phyloP scores from a whole-genome alignment of 768 basidiomycete genomes.

The Pisolithus microcarpus region DNA sequence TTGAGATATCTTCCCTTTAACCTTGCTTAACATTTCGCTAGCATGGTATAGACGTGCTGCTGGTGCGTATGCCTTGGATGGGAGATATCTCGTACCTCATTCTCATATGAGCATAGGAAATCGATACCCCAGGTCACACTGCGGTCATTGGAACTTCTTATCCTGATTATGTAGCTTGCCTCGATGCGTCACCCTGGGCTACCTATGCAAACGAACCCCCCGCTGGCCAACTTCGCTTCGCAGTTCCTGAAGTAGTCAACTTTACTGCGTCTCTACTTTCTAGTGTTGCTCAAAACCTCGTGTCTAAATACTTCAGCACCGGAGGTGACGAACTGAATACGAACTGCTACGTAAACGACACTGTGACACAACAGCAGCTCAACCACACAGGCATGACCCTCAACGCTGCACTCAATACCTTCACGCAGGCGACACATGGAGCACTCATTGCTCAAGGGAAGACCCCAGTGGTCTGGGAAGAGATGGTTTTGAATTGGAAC shows the following conservation, averaged over 20 bases:
- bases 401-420: slow-evolving; percentile 55
- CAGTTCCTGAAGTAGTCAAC: slow-evolving; percentile 48
- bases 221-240: slow-evolving; percentile 74
- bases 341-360: slow-evolving; percentile 59
- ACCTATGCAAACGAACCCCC: slow-evolving; percentile 70
- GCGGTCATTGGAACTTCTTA: slow-evolving; percentile 53
- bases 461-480: slow-evolving; percentile 80
- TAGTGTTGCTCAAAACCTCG: slow-evolving; percentile 44
- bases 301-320: slow-evolving; percentile 61
- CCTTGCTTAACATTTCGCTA: slow-evolving; percentile 17
- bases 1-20: background rate
- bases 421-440: slow-evolving; percentile 53
- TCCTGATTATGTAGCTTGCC: slow-evolving; percentile 72
- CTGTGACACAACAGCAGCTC: slow-evolving; percentile 49
- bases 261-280: slow-evolving; percentile 53
- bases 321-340: slow-evolving; percentile 80
- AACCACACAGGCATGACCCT: slow-evolving; percentile 46
- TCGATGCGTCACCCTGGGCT: slow-evolving; percentile 47
- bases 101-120: slow-evolving; percentile 41
- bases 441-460: slow-evolving; percentile 53
- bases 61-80: slow-evolving; percentile 27
- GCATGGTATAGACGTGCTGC: slow-evolving; percentile 68
- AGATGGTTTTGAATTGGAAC: slow-evolving; percentile 39
- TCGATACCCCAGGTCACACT: slow-evolving; percentile 83
- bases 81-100: background rate